Evolutionary conservation across 345 rosid genomes (phyloP), one percentile per base, ranked within the genome.

Genomic region (Dovyalis caffra): DNA sequence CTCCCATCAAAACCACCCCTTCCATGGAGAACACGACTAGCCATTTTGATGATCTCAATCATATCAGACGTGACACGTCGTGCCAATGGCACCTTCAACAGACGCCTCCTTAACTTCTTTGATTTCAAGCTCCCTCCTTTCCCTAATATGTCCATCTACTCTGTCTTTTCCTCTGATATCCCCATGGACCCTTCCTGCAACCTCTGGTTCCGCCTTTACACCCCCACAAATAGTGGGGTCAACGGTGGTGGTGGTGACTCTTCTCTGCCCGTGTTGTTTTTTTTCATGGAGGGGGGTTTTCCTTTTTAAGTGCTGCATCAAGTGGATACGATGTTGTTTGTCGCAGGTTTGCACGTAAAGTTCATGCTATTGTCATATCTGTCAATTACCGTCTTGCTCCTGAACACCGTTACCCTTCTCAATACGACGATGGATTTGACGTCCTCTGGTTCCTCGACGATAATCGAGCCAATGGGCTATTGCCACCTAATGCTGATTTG

Each of bases 211-310:
- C 98, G 94, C 15, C 56, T 91, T 66, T 93, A 72, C 81, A 63
- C 84, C 5, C 97, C 86, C 25, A 33, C 78, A 32, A 8, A 45
- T 29, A 63, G 5, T 32, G n/a, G 38, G 38, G 23, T 32, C 10
- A 9, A 57, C 14, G 29, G 0, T 1, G 66, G 18, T 38, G 11
- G 26, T 6, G 7, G 16, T 18, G 25, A 21, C 12, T 61, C 71
- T 33, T 15, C 62, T 40, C 86, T 91, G 0, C 98, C 98, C 21
- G 89, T 94, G 49, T 37, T 92, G 45, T 94, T 60, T 90, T 87
- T 86, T 94, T 90, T 79, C 97, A 94, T 78, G 97, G 98, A 47
- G 98, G 97, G 2, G 97, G 97, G 1, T 94, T 92, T 88, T 66
- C 80, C 45, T 90, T 73, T 86, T 88, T 92, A 28, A 81, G 85